Evolutionary conservation across 2,329 filamentous ascomycete genomes (phyloP).

Genomic region (Neoarthrinium moseri): DNA sequence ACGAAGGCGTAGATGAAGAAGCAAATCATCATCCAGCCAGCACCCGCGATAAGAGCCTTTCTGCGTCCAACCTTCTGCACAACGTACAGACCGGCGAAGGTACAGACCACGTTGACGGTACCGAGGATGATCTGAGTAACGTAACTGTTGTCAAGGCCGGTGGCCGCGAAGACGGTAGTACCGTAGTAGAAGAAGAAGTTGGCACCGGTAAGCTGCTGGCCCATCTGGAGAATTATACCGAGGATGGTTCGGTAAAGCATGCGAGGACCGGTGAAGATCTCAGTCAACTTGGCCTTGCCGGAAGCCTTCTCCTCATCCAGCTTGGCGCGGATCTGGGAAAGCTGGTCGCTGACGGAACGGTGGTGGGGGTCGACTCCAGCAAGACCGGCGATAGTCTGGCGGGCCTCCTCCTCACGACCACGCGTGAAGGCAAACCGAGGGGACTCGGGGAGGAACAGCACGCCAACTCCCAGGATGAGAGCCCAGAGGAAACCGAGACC

Average conservation of each 20-base stretch:
- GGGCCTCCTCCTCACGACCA: slow-evolving; percentile 47
- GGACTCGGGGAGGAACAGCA: slow-evolving; percentile 54
- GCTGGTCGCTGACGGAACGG: slow-evolving; percentile 42
- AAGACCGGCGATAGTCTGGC: slow-evolving; percentile 45
- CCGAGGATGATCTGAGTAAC: slow-evolving; percentile 67
- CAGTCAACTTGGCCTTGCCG: slow-evolving; percentile 47
- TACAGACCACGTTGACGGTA: slow-evolving; percentile 66
- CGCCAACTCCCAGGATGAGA: slow-evolving; percentile 46
- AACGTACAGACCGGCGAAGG: slow-evolving; percentile 63
- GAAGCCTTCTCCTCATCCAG: slow-evolving; percentile 44
- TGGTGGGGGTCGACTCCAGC: slow-evolving; percentile 39
- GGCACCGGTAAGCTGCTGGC: slow-evolving; percentile 67
- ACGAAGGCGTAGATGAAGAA: slow-evolving; percentile 51
- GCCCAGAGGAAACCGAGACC: slow-evolving; percentile 57
- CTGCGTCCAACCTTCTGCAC: slow-evolving; percentile 66
- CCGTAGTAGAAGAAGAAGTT: slow-evolving; percentile 70
- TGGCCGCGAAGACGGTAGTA: slow-evolving; percentile 64
- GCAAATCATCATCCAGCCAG: slow-evolving; percentile 57
- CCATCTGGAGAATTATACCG: slow-evolving; percentile 61
- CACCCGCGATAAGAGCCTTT: slow-evolving; percentile 61
- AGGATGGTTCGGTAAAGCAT: slow-evolving; percentile 65
- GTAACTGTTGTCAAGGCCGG: slow-evolving; percentile 64
- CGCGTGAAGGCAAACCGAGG: slow-evolving; percentile 50
- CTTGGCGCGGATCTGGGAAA: slow-evolving; percentile 51
- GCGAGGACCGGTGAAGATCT: slow-evolving; percentile 66